Evolutionary conservation across 83 land plant genomes (phyloP).

Genomic region (Larix sibirica): DNA sequence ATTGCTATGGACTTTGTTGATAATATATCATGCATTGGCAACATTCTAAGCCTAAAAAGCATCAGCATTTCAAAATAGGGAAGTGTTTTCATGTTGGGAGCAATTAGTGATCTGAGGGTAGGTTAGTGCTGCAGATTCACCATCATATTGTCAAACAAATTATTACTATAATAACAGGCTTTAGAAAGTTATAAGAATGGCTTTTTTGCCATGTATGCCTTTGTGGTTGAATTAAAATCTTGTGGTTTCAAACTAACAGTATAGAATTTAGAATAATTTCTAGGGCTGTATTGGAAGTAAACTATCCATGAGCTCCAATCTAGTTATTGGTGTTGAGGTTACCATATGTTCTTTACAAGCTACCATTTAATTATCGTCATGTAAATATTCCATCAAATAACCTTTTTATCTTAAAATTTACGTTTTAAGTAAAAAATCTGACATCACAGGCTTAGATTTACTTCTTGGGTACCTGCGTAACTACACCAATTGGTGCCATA

Average conservation of each 20-base stretch:
- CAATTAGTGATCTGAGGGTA: neutral
- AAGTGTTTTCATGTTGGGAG: neutral
- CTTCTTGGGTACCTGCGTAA: too few relatives aligned
- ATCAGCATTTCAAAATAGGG: neutral
- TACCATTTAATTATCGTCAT: too few relatives aligned
- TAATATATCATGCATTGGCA: neutral
- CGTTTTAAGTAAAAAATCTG: too few relatives aligned
- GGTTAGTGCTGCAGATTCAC: neutral
- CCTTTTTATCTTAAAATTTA: too few relatives aligned
- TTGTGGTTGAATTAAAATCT: neutral
- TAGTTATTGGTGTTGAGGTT: neutral
- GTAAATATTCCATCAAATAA: too few relatives aligned
- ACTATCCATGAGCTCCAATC: neutral
- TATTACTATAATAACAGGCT: neutral
- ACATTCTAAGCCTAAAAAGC: neutral
- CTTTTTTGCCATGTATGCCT: neutral
- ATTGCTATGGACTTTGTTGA: neutral
- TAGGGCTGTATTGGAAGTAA: neutral
- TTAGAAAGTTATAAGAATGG: neutral
- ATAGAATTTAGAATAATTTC: neutral
- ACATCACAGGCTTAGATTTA: too few relatives aligned
- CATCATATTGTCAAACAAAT: neutral
- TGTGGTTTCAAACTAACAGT: neutral
- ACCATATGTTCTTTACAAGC: neutral
- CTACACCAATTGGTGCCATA: too few relatives aligned